Percentiles rank a stretch among this genome's conserved stretches.
These are phyloP conservation scores for Moniliella sp. DNA, from an alignment of 1,284 basidiomycete genomes.

Conservation along the genomic window DNA sequence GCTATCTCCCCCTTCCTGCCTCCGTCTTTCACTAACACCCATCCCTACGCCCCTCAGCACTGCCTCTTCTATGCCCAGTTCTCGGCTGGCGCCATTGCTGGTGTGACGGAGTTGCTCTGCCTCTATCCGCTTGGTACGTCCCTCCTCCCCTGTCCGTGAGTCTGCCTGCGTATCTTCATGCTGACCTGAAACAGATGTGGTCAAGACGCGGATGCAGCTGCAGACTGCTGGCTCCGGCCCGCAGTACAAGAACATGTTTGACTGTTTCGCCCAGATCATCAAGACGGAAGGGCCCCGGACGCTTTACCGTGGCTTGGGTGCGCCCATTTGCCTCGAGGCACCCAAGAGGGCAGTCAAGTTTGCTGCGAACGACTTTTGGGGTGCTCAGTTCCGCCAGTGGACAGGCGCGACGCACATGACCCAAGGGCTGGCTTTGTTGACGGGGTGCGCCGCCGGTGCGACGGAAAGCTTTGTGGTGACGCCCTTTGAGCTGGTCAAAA, in stretches of 20 bases:
- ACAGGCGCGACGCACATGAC: constrained; percentile 64
- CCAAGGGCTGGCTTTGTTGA: constrained; percentile 60
- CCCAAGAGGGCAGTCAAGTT: constrained; percentile 94
- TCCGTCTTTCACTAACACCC: no score
- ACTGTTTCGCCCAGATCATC: constrained; percentile 54
- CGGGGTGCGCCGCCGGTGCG: constrained; percentile 83
- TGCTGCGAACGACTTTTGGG: constrained; percentile 53
- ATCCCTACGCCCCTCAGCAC: no score
- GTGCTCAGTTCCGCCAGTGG: constrained; percentile 28
- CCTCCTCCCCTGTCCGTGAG: no score
- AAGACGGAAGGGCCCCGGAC: constrained; percentile 59
- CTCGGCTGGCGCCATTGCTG: constrained; percentile 69
- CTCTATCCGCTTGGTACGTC: constrained; percentile 81
- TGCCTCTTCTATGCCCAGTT: constrained; percentile 73
- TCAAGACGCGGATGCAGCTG: constrained; percentile 94
- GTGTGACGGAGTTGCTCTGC: constrained; percentile 59
- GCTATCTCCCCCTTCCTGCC: no score
- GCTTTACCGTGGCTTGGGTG: constrained; percentile 77
- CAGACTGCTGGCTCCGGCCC: no score
- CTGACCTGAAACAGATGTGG: no score
- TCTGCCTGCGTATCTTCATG: no score
- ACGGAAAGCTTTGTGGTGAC: constrained; percentile 76
- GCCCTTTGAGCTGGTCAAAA: constrained; percentile 91
- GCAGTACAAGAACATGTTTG: constrained; percentile 48
- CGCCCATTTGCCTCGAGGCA: constrained; percentile 74